Evolutionary conservation across 2,329 filamentous ascomycete genomes (phyloP).

Genomic region (Penicillium capsulatum): DNA sequence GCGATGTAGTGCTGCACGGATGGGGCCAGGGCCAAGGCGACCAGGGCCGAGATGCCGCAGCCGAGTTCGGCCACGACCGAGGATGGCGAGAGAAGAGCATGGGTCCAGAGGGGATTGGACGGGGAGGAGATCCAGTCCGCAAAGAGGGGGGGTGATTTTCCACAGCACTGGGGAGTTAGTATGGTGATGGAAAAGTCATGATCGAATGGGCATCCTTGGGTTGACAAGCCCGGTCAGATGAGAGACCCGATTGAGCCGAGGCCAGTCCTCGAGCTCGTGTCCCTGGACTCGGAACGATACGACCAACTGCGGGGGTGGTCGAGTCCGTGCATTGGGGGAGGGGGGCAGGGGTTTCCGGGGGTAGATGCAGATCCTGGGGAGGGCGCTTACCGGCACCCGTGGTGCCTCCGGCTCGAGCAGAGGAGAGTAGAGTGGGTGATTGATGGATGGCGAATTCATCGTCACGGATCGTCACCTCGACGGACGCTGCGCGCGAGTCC

Average conservation of each 20-base stretch:
- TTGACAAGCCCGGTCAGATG: too few relatives aligned
- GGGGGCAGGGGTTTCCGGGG: not conserved
- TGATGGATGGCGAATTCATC: slow-evolving; percentile 74
- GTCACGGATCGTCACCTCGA: slow-evolving; percentile 66
- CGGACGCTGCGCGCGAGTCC: slow-evolving; percentile 60
- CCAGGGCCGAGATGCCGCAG: slow-evolving; percentile 77
- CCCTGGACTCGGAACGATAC: slow-evolving; percentile 3
- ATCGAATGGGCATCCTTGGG: too few relatives aligned
- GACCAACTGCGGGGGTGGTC: slow-evolving; percentile 13
- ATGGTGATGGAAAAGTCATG: too few relatives aligned
- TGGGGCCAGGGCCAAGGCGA: slow-evolving; percentile 64
- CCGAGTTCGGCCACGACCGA: slow-evolving; percentile 76
- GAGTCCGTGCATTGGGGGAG: slow-evolving; percentile 11
- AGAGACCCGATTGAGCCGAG: too few relatives aligned
- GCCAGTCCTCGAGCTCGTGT: too few relatives aligned
- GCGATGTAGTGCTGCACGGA: slow-evolving; percentile 64
- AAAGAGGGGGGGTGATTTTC: slow-evolving; percentile 81
- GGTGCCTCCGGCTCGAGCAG: slow-evolving; percentile 67
- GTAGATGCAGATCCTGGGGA: not conserved
- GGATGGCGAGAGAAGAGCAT: slow-evolving; percentile 49
- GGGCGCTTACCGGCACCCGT: slow-evolving; percentile 60
- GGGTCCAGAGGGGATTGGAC: slow-evolving; percentile 59
- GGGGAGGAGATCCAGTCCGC: slow-evolving; percentile 69
- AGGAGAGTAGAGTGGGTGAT: slow-evolving; percentile 76
- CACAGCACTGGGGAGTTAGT: slow-evolving; percentile 63